A percentile compares a stretch with the other conserved stretches of the same genome.
Conservation (phyloP, 2,329 filamentous ascomycete species). For the Botrytis fabae region DNA sequence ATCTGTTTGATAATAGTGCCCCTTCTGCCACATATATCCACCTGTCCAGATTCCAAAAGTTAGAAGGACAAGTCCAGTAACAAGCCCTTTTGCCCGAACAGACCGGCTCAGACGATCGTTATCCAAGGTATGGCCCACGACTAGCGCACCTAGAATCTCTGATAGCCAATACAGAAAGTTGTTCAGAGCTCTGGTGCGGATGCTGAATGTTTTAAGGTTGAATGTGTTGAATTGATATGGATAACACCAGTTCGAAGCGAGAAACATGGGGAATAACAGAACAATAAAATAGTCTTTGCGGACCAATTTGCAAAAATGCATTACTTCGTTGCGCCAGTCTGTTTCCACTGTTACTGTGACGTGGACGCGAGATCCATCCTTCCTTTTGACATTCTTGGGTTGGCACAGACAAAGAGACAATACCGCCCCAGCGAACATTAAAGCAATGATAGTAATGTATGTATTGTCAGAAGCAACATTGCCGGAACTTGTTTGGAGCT, state of each 20-base stretch:
- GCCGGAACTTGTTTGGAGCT: constrained; percentile 58
- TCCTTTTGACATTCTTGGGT: constrained; percentile 68
- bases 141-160: constrained; percentile 71
- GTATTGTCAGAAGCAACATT: constrained; percentile 28
- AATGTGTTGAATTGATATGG: constrained; percentile 75
- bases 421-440: constrained; percentile 50
- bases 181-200: constrained; percentile 71
- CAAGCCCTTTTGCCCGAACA: constrained; percentile 57
- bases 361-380: constrained; percentile 69
- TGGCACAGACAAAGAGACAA: constrained; percentile 69
- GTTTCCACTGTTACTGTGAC: constrained; percentile 80
- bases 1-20: constrained; percentile 49
- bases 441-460: constrained; percentile 24
- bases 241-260: constrained; percentile 76
- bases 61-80: constrained; percentile 53
- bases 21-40: constrained; percentile 74
- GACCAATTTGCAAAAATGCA: constrained; percentile 71
- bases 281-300: constrained; percentile 69
- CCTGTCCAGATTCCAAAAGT: constrained; percentile 80
- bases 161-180: constrained; percentile 72
- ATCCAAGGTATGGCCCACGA: constrained; percentile 73
- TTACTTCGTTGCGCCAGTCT: constrained; percentile 74
- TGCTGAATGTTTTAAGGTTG: constrained; percentile 69
- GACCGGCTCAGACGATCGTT: constrained; percentile 57
- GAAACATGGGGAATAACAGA: constrained; percentile 75